Evolutionary conservation across 371 early-diverging fungal species (phyloP).

Genomic region (Lichtheimia ornata): DNA sequence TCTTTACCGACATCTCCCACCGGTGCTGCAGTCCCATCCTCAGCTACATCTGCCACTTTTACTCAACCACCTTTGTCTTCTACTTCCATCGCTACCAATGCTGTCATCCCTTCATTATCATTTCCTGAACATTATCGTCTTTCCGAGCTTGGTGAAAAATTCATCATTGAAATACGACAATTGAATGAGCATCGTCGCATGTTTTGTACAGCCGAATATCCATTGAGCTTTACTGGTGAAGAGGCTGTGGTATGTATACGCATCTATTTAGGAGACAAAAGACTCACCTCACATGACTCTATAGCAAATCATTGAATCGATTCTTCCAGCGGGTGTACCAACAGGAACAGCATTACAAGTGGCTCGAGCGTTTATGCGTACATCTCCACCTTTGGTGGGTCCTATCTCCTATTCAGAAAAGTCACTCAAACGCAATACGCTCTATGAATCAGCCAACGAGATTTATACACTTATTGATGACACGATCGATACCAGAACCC

Average conservation of each 20-base stretch:
- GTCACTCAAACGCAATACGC: slow-evolving; percentile 33
- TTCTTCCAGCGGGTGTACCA: slow-evolving; percentile 13
- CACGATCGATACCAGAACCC: slow-evolving; percentile 1
- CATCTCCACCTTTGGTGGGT: slow-evolving; percentile 29
- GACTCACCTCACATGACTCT: neutral
- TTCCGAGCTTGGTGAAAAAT: slow-evolving; percentile 17
- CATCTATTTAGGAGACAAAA: neutral
- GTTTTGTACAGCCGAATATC: slow-evolving; percentile 33
- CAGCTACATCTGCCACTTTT: neutral
- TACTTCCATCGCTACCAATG: neutral
- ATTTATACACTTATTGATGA: slow-evolving; percentile 31
- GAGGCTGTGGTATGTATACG: slow-evolving; percentile 30
- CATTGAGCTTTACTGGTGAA: slow-evolving; percentile 30
- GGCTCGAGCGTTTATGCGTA: slow-evolving; percentile 30
- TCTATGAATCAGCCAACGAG: slow-evolving; percentile 39
- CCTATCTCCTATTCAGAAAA: slow-evolving; percentile 36
- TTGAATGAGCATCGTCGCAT: slow-evolving; percentile 18
- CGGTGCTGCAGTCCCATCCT: neutral
- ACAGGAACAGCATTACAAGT: slow-evolving; percentile 17
- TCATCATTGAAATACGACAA: slow-evolving; percentile 17
- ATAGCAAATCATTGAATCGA: slow-evolving; percentile 17
- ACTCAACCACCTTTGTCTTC: too few relatives aligned
- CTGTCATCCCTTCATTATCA: neutral
- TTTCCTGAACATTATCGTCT: slow-evolving; percentile 19
- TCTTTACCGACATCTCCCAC: neutral